These are phyloP conservation scores for Brachypodium distachyon DNA, from an alignment of 202 grass and related monocot genomes.

Conservation along the genomic window DNA sequence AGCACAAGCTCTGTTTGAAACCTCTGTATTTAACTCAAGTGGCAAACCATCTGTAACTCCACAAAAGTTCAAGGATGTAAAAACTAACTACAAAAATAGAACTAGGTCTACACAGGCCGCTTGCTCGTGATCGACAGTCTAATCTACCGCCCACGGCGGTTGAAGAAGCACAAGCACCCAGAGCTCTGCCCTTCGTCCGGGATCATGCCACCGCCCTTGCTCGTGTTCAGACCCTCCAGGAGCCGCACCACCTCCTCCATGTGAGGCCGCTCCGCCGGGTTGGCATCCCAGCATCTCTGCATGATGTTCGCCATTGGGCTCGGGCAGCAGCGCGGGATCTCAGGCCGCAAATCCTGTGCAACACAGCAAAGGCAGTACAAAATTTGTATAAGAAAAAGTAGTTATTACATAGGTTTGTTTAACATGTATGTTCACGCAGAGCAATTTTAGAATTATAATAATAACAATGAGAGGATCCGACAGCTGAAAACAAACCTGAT, in stretches of 20 bases:
- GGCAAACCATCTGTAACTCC: neutral
- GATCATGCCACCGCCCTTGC: slow-evolving; percentile 69
- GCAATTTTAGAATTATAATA: neutral
- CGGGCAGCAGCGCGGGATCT: slow-evolving; percentile 67
- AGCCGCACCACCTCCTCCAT: slow-evolving; percentile 75
- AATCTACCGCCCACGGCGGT: slow-evolving; percentile 45
- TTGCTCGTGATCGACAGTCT: too few species aligned
- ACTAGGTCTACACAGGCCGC: too few species aligned
- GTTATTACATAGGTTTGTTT: neutral
- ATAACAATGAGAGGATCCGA: neutral
- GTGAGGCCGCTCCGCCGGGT: slow-evolving; percentile 59
- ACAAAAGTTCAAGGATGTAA: neutral
- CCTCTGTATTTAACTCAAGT: too few species aligned
- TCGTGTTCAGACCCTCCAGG: slow-evolving; percentile 59
- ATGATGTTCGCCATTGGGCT: slow-evolving; percentile 58
- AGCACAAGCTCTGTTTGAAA: too few species aligned
- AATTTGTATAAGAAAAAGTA: neutral
- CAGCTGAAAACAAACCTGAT: slow-evolving; percentile 40
- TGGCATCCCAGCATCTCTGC: slow-evolving; percentile 66
- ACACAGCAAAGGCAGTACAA: neutral
- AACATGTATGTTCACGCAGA: neutral
- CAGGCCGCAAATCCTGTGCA: slow-evolving; percentile 55
- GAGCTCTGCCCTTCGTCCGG: slow-evolving; percentile 36
- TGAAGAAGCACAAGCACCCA: slow-evolving; percentile 62
- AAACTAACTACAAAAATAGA: neutral